phyloP scores from a whole-genome alignment of 345 rosid species.

The Alliaria petiolata region DNA sequence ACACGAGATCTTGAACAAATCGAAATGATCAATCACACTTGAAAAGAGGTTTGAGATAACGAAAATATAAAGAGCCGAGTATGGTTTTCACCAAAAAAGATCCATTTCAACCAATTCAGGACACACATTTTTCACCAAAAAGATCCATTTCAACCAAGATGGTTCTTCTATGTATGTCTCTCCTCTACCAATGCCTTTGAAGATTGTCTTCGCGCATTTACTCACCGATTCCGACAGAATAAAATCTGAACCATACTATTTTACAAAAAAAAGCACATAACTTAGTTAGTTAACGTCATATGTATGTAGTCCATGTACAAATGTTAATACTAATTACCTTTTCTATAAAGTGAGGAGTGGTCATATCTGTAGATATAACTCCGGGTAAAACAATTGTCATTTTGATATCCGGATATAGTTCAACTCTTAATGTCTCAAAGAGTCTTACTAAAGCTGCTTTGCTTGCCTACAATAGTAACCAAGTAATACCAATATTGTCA shows the following conservation, averaged over 20 bases:
- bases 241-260: background rate
- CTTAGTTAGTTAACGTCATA: background rate
- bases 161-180: background rate
- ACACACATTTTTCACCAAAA: background rate
- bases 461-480: slow-evolving; percentile 37
- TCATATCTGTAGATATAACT: slow-evolving; percentile 28
- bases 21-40: background rate
- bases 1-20: background rate
- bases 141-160: background rate
- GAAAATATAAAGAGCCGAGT: background rate
- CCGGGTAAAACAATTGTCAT: slow-evolving; percentile 51
- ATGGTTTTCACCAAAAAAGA: too few relatives aligned
- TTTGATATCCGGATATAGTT: slow-evolving; percentile 42
- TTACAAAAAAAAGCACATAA: background rate
- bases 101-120: background rate
- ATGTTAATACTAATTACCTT: background rate
- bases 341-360: slow-evolving; percentile 7
- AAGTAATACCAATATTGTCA: background rate
- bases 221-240: background rate
- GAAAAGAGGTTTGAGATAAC: background rate
- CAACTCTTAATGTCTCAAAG: slow-evolving; percentile 46
- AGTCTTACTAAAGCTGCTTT: slow-evolving; percentile 48
- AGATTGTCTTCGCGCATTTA: background rate
- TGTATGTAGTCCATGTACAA: too few relatives aligned
- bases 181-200: background rate